A percentile compares a stretch with the other conserved stretches of the same genome.
These are phyloP conservation scores for Gossypium davidsonii DNA, from an alignment of 441 rosid species.

Conservation along the genomic window DNA sequence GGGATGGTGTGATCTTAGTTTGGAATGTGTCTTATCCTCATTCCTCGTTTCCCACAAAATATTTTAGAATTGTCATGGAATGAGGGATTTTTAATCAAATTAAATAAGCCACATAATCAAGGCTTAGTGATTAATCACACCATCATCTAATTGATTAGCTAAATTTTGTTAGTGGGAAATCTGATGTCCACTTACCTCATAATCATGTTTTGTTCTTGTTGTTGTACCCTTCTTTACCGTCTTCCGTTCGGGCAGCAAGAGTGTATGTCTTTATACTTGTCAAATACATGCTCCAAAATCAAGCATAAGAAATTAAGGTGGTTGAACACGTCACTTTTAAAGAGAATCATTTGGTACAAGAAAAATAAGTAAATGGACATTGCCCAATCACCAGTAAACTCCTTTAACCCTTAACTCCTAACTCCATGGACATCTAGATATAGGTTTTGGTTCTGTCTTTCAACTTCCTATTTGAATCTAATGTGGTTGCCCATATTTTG, in stretches of 20 bases:
- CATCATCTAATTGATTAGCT: conserved; percentile 11
- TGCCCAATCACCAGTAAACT: neutral
- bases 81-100: neutral
- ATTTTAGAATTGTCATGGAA: neutral
- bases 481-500: too few relatives aligned
- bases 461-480: neutral
- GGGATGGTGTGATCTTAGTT: conserved; percentile 14
- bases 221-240: neutral
- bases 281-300: neutral
- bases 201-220: neutral
- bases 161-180: conserved; percentile 20
- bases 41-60: neutral
- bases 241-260: conserved; percentile 24
- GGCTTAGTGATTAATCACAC: conserved; percentile 27
- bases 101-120: neutral
- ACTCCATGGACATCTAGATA: neutral
- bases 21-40: neutral
- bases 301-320: neutral
- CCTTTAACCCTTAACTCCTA: too few relatives aligned
- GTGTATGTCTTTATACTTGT: conserved; percentile 6
- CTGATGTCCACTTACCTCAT: conserved; percentile 18
- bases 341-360: neutral
- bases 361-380: neutral
- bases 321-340: neutral
- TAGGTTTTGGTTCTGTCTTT: neutral